phyloP scores from a whole-genome alignment of 495 filamentous ascomycete genomes.

The Halenospora varia region DNA sequence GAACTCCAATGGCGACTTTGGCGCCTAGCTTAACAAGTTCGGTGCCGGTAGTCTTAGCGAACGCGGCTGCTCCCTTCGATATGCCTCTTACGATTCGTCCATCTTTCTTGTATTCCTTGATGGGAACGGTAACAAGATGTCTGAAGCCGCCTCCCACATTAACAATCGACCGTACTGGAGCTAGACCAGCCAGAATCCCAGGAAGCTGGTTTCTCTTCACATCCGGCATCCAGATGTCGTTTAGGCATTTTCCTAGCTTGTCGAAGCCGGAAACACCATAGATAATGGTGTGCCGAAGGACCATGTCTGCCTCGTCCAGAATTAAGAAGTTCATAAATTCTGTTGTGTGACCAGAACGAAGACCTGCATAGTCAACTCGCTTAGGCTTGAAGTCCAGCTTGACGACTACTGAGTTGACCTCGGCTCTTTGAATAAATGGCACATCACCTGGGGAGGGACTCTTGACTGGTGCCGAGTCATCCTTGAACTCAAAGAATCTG shows the following conservation, averaged over 20 bases:
- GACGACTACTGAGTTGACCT: conserved; percentile 77
- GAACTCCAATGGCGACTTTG: conserved; percentile 91
- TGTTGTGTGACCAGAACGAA: conserved; percentile 95
- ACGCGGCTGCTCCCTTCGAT: conserved; percentile 80
- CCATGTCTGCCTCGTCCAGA: conserved; percentile 83
- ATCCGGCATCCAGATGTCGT: conserved; percentile 97
- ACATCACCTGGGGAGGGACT: conserved; percentile 58
- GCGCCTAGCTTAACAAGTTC: conserved; percentile 91
- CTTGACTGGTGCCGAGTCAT: conserved; percentile 54
- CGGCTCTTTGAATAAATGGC: conserved; percentile 86
- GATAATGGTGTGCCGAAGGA: conserved; percentile 81
- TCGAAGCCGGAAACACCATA: conserved; percentile 91
- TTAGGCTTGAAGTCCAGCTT: conserved; percentile 98
- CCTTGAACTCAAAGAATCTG: conserved; percentile 96
- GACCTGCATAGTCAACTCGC: conserved; percentile 86
- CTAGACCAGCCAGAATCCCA: conserved; percentile 83
- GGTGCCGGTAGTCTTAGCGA: conserved; percentile 87
- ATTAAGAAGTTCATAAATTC: conserved; percentile 99
- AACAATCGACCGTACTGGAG: conserved; percentile 80
- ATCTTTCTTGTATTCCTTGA: conserved; percentile 90
- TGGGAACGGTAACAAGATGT: conserved; percentile 82
- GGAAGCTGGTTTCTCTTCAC: conserved; percentile 88
- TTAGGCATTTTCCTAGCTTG: conserved; percentile 78
- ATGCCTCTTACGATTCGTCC: conserved; percentile 89
- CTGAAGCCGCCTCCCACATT: conserved; percentile 84